Conservation (phyloP, 176 grass and related monocot species). For the Bromus sterilis region DNA sequence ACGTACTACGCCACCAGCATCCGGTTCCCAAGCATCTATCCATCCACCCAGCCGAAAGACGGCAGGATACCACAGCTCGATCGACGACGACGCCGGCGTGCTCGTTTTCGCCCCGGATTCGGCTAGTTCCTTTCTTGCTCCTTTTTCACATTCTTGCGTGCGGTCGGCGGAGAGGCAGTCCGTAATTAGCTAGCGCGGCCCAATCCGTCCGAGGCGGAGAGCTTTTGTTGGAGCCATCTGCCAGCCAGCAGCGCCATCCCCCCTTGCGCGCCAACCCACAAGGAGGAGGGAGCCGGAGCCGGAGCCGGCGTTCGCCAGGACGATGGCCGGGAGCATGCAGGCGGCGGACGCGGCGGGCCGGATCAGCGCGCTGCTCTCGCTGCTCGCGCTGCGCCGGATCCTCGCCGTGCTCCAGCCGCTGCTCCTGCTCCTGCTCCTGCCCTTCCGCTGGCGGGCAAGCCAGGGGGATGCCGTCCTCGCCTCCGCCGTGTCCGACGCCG, state of each 20-base stretch:
- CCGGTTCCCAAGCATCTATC: background rate
- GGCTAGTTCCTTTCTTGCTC: background rate
- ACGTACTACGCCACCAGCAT: background rate
- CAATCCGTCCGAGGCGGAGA: background rate
- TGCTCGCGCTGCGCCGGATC: constrained; percentile 48
- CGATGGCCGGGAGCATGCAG: constrained; percentile 69
- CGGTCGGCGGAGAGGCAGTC: background rate
- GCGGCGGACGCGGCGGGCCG: constrained; percentile 64
- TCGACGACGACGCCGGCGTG: background rate
- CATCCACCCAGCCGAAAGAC: background rate
- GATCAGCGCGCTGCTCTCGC: constrained; percentile 53
- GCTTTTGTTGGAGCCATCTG: background rate
- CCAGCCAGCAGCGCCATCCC: too few relatives aligned
- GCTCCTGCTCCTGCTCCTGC: constrained; percentile 46
- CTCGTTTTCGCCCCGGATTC: background rate
- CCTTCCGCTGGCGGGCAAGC: constrained; percentile 32
- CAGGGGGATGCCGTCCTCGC: constrained; percentile 6
- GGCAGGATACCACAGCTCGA: background rate
- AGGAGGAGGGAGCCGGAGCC: background rate
- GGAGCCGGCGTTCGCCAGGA: background rate
- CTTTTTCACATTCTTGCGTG: background rate
- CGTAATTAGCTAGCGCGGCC: too few relatives aligned
- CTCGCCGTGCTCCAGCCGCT: constrained; percentile 47
- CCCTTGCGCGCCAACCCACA: background rate
- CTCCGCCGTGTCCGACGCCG: too few relatives aligned